Conservation (phyloP, 2,329 filamentous ascomycete species). For the Trichoderma endophyticum region DNA sequence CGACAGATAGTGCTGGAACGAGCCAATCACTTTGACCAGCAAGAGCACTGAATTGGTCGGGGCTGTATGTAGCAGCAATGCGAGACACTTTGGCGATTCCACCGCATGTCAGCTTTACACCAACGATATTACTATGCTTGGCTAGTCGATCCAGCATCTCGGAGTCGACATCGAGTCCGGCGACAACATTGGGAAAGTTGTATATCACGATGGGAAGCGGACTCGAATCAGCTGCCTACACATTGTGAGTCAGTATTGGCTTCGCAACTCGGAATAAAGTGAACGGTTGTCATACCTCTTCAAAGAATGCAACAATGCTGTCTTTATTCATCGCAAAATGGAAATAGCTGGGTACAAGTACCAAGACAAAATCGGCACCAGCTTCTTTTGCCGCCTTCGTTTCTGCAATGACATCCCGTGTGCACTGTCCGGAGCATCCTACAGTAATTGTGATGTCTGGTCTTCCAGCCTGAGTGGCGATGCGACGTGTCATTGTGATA, state of each 20-base stretch:
- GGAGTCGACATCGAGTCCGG: conserved; percentile 65
- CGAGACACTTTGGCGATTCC: conserved; percentile 69
- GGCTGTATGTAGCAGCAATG: conserved; percentile 48
- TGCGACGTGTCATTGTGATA: conserved; percentile 58
- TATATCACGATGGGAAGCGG: conserved; percentile 66
- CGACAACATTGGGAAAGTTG: conserved; percentile 67
- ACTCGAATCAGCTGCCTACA: conserved; percentile 52
- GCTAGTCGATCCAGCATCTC: conserved; percentile 53
- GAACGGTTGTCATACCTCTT: conserved; percentile 33
- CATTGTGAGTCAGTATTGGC: background rate
- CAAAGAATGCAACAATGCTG: conserved; percentile 57
- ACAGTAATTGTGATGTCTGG: conserved; percentile 61
- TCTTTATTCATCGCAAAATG: conserved; percentile 56
- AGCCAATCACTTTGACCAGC: conserved; percentile 74
- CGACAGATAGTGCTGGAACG: conserved; percentile 56
- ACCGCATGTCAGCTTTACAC: conserved; percentile 71
- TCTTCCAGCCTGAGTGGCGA: conserved; percentile 55
- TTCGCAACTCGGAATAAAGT: background rate
- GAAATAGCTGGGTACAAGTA: conserved; percentile 71
- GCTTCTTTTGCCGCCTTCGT: conserved; percentile 59
- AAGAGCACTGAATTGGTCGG: conserved; percentile 59
- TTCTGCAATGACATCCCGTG: conserved; percentile 62
- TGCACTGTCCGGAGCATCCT: conserved; percentile 64
- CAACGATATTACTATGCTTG: conserved; percentile 62
- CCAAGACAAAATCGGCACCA: conserved; percentile 65